Evolutionary conservation across 2,329 filamentous ascomycete species (phyloP), one percentile per base, ranked within the genome.

Genomic region (Magnaporthales sp.): DNA sequence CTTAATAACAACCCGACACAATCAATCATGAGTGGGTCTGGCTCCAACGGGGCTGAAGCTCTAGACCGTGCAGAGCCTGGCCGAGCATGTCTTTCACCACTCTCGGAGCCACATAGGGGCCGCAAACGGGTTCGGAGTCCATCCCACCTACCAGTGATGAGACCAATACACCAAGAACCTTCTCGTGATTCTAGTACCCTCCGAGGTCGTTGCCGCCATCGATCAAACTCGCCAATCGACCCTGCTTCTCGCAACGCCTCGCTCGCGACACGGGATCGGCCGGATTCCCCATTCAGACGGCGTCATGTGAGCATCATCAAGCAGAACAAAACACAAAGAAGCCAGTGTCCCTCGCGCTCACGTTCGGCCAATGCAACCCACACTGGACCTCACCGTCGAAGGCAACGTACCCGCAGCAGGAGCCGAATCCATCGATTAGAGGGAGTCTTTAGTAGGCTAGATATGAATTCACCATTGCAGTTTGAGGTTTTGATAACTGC

Each of bases 201-300:
- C 64, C 76, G 79, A 46, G 79, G 79, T 22, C 78, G 79, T n/a
- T 75, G 75, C 66, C 74, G 78, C 22, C 71, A 77, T 67, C 77
- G 79, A 38, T 80, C 78, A 19, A 73, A 73, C 8, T 77, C 77
- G 24, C 69, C 75, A n/a, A 6, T 38, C 26, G 24, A 29, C 13
- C 68, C 69, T 62, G 67, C 73, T 29, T 66, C 72, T 29, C 69
- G 69, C 56, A 66, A 66, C 65, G 60, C 67, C 24, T 70, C 72
- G 67, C 66, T 67, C 26, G 66, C 54, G 24, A 63, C 71, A 31
- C 66, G 73, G 62, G 69, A 72, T 58, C 67, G 67, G 8, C 77
- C 74, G 5, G 67, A 72, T 13, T 76, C 75, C 2, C 74, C 75
- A 15, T 73, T 73, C 27, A 73, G 72, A 64, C 72, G 72, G 66